phyloP scores from a whole-genome alignment of 805 yeast species.

The Metschnikowia noctiluminum region DNA sequence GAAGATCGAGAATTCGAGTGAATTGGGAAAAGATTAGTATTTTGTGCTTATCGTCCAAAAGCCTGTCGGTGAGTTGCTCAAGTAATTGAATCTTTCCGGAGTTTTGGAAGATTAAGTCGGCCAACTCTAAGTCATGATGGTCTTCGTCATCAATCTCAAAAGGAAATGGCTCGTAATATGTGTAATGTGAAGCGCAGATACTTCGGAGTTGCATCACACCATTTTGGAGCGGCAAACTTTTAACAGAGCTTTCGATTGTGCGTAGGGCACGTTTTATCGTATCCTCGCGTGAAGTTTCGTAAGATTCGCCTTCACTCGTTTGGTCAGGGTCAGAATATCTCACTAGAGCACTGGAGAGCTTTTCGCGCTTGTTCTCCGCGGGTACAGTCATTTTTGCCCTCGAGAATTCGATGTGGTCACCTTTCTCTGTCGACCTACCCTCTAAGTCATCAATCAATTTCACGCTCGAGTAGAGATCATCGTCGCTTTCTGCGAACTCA shows the following conservation, averaged over 20 bases:
- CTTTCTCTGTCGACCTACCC: neutral
- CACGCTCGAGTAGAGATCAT: neutral
- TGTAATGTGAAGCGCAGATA: slow-evolving; percentile 81
- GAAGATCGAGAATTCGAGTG: slow-evolving; percentile 72
- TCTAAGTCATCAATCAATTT: neutral
- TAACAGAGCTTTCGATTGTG: slow-evolving; percentile 3
- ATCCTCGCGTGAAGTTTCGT: neutral
- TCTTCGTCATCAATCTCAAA: slow-evolving; percentile 42
- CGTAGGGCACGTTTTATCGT: neutral
- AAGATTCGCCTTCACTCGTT: neutral
- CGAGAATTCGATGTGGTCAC: neutral
- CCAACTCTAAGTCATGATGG: slow-evolving; percentile 31
- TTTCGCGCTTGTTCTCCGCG: neutral
- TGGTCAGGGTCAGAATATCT: neutral
- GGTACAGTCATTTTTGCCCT: neutral
- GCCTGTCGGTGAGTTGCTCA: slow-evolving; percentile 54
- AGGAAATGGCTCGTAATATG: slow-evolving; percentile 72
- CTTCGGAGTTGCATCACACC: slow-evolving; percentile 80
- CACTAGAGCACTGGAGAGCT: too few species aligned
- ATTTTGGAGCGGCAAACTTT: slow-evolving; percentile 44
- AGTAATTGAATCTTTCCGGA: slow-evolving; percentile 75
- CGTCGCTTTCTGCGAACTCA: neutral
- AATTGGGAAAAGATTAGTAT: slow-evolving; percentile 86
- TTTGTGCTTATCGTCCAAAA: slow-evolving; percentile 57
- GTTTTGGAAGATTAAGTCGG: slow-evolving; percentile 36